phyloP scores from a whole-genome alignment of 2,329 filamentous ascomycete species.

The Trichoderma guizhouense region DNA sequence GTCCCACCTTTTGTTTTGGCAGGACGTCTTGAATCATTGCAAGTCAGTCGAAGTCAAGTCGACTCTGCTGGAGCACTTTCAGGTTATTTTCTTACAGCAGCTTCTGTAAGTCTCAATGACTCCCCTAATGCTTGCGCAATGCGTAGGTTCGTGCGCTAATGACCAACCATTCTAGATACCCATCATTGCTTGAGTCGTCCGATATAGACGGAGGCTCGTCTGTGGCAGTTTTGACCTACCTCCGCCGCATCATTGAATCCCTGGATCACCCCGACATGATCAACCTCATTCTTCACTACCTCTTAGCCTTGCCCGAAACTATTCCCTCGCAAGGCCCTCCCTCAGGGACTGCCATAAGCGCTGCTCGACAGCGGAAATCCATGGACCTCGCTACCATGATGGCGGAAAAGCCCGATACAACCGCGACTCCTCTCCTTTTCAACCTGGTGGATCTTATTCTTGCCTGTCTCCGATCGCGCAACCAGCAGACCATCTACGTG shows the following conservation, averaged over 20 bases:
- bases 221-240: constrained; percentile 89
- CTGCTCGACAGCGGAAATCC: constrained; percentile 79
- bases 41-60: constrained; percentile 87
- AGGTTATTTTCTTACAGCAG: constrained; percentile 93
- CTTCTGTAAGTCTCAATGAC: constrained; percentile 61
- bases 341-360: constrained; percentile 55
- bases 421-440: constrained; percentile 80
- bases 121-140: background rate
- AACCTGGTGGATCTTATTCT: constrained; percentile 89
- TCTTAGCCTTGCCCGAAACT: constrained; percentile 72
- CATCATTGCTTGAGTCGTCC: constrained; percentile 91
- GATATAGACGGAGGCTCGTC: constrained; percentile 96
- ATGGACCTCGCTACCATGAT: constrained; percentile 81
- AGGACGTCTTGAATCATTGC: constrained; percentile 95
- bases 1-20: constrained; percentile 95
- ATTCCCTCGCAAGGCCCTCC: constrained; percentile 36
- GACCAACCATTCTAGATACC: constrained; percentile 60
- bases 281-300: constrained; percentile 87
- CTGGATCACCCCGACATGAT: constrained; percentile 93
- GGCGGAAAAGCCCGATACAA: constrained; percentile 68
- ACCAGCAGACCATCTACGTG: constrained; percentile 83
- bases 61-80: constrained; percentile 92
- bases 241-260: constrained; percentile 84
- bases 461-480: constrained; percentile 78
- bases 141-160: background rate